Evolutionary conservation across 202 grass and related monocot genomes (phyloP), one percentile per base, ranked within the genome.

Genomic region (Schoenoplectus tabernaemontani): DNA sequence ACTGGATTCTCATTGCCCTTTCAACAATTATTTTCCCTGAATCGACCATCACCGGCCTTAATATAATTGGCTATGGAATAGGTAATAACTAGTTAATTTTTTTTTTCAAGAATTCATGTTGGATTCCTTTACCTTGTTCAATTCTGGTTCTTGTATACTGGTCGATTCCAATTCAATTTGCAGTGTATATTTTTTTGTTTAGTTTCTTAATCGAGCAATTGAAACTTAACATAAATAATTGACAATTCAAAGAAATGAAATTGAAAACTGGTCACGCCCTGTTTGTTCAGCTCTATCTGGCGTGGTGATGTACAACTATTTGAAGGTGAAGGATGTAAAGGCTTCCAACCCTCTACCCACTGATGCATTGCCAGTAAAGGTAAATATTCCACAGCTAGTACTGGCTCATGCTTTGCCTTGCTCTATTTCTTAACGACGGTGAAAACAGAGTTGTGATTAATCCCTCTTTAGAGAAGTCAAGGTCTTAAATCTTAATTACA

Each of bases 1-100:
- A 99, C 78, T 99, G 96, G 96, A 99, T 99, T 90, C 82, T 99
- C 57, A 95, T 99, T 83, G 92, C 96, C 60, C 92, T 99, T 78
- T 95, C 96, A 63, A 99, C 96, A 32, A 78, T 99, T 85, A 91
- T 99, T 64, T 99, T 99, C 87, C 96, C 96, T 62, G 96, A 99
- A 88, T 99, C 96, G 23, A 56, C 84, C 37, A 99, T 99, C 83
- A 99, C 96, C 26, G 91, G 92, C 47, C 92, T 99, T 81, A 99
- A 99, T 88, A 96, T 99, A 89, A 96, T 87, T 86, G 96, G 96
- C 79, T 99, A 99, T n/a, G 96, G 89, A 24, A 90, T 96, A 86
- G 96, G 96, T 98, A 1, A 13, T 28, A 51, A 1, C 17, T 17
- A 62, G n/a, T n/a, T n/a, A n/a, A n/a, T 76, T 26, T 51, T 64